Percentiles rank a stretch among this genome's conserved stretches.
phyloP scores from a whole-genome alignment of 2,329 filamentous ascomycete species.

The Botrytis squamosa region DNA sequence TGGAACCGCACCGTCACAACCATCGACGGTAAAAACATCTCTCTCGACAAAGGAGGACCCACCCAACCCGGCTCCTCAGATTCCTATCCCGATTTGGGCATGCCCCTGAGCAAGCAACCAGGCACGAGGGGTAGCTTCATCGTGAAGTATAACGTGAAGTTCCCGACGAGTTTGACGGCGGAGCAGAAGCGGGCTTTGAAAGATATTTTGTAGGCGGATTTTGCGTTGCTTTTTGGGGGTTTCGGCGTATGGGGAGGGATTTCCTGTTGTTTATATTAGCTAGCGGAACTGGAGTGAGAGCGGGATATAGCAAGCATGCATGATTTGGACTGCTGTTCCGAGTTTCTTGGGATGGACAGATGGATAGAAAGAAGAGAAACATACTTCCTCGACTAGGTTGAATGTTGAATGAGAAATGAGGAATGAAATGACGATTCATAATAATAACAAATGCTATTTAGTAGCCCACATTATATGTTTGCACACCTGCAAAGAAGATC shows the following conservation, averaged over 20 bases:
- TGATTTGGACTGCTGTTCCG: not conserved
- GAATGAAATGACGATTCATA: not conserved
- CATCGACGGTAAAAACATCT: constrained; percentile 86
- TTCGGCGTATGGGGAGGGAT: not conserved
- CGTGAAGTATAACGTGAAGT: constrained; percentile 88
- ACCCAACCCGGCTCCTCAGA: constrained; percentile 83
- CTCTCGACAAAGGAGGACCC: constrained; percentile 75
- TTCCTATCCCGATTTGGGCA: constrained; percentile 79
- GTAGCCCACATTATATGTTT: not conserved
- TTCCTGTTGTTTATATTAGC: not conserved
- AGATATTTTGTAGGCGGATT: constrained; percentile 62
- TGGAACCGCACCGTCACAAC: constrained; percentile 91
- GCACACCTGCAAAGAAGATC: too few relatives aligned
- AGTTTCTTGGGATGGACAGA: not conserved
- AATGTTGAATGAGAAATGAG: not conserved
- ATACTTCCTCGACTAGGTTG: not conserved
- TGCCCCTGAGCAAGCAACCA: constrained; percentile 92
- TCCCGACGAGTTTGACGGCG: constrained; percentile 73
- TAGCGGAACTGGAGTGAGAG: not conserved
- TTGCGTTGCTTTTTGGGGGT: not conserved
- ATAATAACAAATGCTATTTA: not conserved
- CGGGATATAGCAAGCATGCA: not conserved
- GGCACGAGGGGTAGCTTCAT: constrained; percentile 82
- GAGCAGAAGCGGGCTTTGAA: constrained; percentile 78
- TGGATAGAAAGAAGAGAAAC: too few relatives aligned